Base-by-base conservation (phyloP, 371 early-diverging fungal genomes). In the Circinella minor region DNA sequence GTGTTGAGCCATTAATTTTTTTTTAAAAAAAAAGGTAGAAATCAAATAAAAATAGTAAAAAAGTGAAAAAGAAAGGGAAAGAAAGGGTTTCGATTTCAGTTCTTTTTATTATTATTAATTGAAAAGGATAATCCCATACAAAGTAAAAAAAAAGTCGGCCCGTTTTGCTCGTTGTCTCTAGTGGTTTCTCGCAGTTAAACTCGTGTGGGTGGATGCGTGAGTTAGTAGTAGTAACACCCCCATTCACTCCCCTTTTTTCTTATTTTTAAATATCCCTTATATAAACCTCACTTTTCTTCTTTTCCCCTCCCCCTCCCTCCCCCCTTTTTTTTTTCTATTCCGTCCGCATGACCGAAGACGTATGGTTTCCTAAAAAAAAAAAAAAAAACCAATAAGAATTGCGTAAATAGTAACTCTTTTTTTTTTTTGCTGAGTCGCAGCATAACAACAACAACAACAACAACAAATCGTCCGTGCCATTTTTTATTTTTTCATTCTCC, bases 141-240 rank as follows among this genome's bases (percentile, higher is more conserved):
- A 27, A 47, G 37, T n/a, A 48, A 36, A 9, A 48, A 15, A 68
- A 61, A 61, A n/a, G n/a, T 17, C 46, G 27, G 37, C 55, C 48
- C 48, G 60, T 55, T 60, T 61, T 57, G 0, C 57, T 57, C 57
- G 57, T 57, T 57, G 57, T 57, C 57, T 57, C 57, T 14, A 34
- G 57, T 4, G 1, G 4, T 27, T 34, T 57, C 57, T 34, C 36
- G 20, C 55, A 8, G n/a, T n/a, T n/a, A n/a, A n/a, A n/a, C 55
- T 20, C 55, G 55, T 18, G 11, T 55, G 55, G 1, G 15, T 57
- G 57, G 54, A 43, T 43, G 43, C 43, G 9, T 27, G 27, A 1
- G 27, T n/a, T n/a, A n/a, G n/a, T 3, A 43, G 43, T 43, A 43
- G 11, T 43, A 27, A 27, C 27, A 27, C 27, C 27, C 43, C 11